These are phyloP conservation scores for Eucalyptus rudis DNA, from an alignment of 345 rosid species.

Conservation along the genomic window DNA sequence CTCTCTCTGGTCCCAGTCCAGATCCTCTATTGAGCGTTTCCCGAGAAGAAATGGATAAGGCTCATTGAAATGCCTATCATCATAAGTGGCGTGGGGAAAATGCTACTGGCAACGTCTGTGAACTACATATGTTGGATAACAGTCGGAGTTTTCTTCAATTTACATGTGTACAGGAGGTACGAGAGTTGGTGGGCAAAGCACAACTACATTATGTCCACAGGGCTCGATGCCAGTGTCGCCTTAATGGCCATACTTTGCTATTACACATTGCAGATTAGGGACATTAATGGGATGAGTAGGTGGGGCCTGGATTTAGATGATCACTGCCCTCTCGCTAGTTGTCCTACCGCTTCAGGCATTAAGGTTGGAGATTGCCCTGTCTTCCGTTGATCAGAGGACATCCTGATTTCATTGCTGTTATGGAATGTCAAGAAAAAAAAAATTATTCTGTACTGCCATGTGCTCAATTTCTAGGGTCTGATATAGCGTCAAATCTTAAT, in stretches of 20 bases:
- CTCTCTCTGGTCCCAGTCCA: constrained; percentile 28
- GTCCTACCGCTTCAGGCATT: constrained; percentile 32
- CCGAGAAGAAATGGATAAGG: constrained; percentile 21
- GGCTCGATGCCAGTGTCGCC: constrained; percentile 35
- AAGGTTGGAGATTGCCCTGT: constrained; percentile 23
- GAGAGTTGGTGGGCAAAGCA: constrained; percentile 42
- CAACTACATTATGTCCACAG: constrained; percentile 26
- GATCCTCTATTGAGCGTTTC: constrained; percentile 15
- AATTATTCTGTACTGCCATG: not conserved
- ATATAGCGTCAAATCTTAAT: not conserved
- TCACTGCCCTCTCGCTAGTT: constrained; percentile 25
- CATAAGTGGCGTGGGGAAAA: constrained; percentile 2
- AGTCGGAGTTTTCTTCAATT: constrained; percentile 21
- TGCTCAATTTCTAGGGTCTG: not conserved
- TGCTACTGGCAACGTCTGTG: constrained; percentile 17
- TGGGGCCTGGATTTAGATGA: constrained; percentile 33
- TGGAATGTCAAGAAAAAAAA: not conserved
- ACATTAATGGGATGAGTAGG: constrained; percentile 25
- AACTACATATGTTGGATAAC: constrained; percentile 22
- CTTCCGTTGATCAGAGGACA: not conserved
- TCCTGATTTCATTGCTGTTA: not conserved
- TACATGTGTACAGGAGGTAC: constrained; percentile 6
- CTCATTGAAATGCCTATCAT: constrained; percentile 27
- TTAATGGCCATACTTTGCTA: constrained; percentile 27
- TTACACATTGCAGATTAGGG: constrained; percentile 9